Evolutionary conservation across 495 filamentous ascomycete species (phyloP).

Genomic region (Massariosphaeria phaeospora): DNA sequence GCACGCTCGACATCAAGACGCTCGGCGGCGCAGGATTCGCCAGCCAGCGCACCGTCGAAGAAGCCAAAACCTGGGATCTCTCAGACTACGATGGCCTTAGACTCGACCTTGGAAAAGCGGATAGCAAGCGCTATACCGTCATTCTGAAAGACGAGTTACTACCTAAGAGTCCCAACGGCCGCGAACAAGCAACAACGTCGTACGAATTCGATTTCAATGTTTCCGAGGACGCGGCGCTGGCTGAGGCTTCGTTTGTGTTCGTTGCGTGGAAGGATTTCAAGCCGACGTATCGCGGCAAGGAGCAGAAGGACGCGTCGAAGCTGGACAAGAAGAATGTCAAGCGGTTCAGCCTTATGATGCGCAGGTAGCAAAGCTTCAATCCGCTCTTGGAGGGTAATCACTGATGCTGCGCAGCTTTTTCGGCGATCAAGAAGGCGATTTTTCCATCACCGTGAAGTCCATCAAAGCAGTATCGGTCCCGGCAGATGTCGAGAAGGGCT

Average conservation of each 20-base stretch:
- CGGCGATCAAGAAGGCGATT: conserved; percentile 65
- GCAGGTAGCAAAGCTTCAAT: too few species aligned
- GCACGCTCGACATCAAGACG: conserved; percentile 64
- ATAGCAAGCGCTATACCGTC: conserved; percentile 56
- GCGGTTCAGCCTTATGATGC: conserved; percentile 67
- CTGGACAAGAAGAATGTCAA: conserved; percentile 57
- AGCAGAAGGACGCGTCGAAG: conserved; percentile 50
- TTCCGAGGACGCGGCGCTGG: conserved; percentile 14
- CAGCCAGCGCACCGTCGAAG: conserved; percentile 57
- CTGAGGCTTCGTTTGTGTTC: conserved; percentile 38
- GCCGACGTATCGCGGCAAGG: conserved; percentile 66
- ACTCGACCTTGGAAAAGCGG: conserved; percentile 37
- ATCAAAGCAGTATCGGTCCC: conserved; percentile 12
- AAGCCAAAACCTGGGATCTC: conserved; percentile 39
- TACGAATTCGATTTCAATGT: conserved; percentile 54
- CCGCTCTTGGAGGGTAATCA: not conserved
- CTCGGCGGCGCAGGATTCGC: conserved; percentile 82
- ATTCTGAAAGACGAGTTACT: conserved; percentile 64
- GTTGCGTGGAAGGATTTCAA: conserved; percentile 59
- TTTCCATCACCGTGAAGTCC: conserved; percentile 50
- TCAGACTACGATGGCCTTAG: conserved; percentile 37
- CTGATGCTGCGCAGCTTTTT: conserved; percentile 50
- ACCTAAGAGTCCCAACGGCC: conserved; percentile 48
- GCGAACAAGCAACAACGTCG: conserved; percentile 56
- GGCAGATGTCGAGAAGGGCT: conserved; percentile 6